phyloP scores from a whole-genome alignment of 257 asterid genomes.

The Nicotiana paniculata region DNA sequence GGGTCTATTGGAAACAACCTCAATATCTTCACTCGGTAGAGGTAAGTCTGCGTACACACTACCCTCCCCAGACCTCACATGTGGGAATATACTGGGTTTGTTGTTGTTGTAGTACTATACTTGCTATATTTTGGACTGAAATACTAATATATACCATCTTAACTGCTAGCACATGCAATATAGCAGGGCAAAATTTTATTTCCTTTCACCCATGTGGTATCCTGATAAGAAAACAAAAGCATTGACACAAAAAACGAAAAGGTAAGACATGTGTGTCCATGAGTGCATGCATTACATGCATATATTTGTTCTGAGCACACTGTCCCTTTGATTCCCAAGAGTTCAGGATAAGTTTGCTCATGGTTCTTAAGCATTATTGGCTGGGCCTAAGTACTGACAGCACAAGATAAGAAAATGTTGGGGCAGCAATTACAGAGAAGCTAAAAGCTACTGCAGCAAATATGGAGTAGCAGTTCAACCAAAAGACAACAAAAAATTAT shows the following conservation, averaged over 20 bases:
- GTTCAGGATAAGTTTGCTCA: constrained; percentile 42
- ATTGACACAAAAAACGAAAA: constrained; percentile 16
- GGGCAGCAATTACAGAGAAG: constrained; percentile 6
- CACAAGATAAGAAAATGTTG: constrained; percentile 12
- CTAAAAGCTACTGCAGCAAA: background rate
- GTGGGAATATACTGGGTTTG: too few species aligned
- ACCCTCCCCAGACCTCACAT: too few species aligned
- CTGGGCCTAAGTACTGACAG: constrained; percentile 28
- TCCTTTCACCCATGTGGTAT: constrained; percentile 1
- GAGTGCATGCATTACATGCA: background rate
- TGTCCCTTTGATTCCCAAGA: constrained; percentile 8
- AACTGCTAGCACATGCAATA: background rate
- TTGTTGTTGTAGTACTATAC: too few species aligned
- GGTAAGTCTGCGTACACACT: background rate
- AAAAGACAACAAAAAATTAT: background rate
- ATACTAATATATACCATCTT: background rate
- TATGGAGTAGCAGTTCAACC: background rate
- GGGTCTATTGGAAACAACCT: background rate
- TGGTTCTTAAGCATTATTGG: constrained; percentile 22
- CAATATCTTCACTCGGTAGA: background rate
- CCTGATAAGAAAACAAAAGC: constrained; percentile 1
- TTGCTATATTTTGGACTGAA: too few species aligned
- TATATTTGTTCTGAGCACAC: background rate
- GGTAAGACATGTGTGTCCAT: constrained; percentile 33
- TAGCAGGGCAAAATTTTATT: background rate